Base-by-base conservation (phyloP, 208 protist species). In the Porcisia deanei region DNA sequence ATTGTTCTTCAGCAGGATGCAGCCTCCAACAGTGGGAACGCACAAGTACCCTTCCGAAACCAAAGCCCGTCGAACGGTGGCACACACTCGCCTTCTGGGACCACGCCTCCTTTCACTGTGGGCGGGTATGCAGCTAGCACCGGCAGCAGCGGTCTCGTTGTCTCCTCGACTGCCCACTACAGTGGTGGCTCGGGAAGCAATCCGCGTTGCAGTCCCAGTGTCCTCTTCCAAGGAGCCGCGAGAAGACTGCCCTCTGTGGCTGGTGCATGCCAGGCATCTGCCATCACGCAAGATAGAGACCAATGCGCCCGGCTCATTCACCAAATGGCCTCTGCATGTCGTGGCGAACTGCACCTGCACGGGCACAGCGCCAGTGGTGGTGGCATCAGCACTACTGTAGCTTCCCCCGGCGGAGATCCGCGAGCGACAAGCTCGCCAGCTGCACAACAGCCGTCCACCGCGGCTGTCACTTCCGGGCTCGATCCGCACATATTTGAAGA, bases 1-100 rank as follows among this genome's bases (percentile, higher is more conserved):
- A 88, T 92, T 45, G 88, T 89, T 47, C 84, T 92, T 8, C 85
- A 92, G 79, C 78, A 82, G 37, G 84, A 91, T 57, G 71, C 84
- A 1, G 74, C 57, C 2, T 79, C 83, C 39, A 66, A 49, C 71
- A 86, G 68, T 72, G 34, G 54, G 18, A 81, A 41, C 43, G 20
- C 77, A 37, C 64, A 58, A 41, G 73, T 16, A 10, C 63, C 73
- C 9, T 64, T 77, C 49, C 52, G 57, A 14, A 73, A 63, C 63
- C 74, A 34, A 70, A 80, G 52, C 71, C 65, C 61, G 39, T 73
- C 65, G 47, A 57, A 67, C 55, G 34, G 60, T n/a, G 49, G 53
- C 45, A 76, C 77, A 4, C 77, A 82, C 66, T 82, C 77, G 8
- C 77, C 77, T 30, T 82, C 77, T 34, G 72, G 77, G 7, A 65